phyloP scores from a whole-genome alignment of 116 monocot species.

The Papilionanthe hybrid region DNA sequence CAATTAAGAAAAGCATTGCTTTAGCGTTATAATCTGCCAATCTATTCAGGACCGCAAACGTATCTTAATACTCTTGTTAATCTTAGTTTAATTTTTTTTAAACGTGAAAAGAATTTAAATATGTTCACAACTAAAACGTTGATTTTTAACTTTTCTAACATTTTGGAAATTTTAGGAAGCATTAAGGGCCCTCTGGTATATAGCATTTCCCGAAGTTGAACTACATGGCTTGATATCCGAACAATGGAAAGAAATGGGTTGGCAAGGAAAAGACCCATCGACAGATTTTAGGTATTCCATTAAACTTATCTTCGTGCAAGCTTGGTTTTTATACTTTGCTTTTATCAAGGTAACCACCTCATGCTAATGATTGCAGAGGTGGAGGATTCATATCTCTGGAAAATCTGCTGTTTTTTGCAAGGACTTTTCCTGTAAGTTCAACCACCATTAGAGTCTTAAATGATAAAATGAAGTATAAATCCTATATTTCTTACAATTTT shows the following conservation, averaged over 20 bases:
- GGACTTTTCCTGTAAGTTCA: conserved; percentile 65
- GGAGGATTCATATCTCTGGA: conserved; percentile 98
- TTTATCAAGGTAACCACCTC: conserved; percentile 5
- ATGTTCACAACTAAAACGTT: too few relatives aligned
- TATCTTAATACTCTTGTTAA: too few relatives aligned
- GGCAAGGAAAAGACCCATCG: conserved; percentile 53
- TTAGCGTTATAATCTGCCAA: too few relatives aligned
- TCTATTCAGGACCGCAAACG: too few relatives aligned
- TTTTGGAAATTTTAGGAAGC: conserved; percentile 57
- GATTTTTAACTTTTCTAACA: neutral
- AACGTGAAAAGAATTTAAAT: too few relatives aligned
- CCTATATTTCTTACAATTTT: too few relatives aligned
- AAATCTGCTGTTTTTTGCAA: conserved; percentile 86
- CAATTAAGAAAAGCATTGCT: too few relatives aligned
- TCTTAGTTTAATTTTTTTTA: too few relatives aligned
- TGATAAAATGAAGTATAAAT: too few relatives aligned
- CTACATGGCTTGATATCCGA: conserved; percentile 76
- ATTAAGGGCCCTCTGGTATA: conserved; percentile 65
- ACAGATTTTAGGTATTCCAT: conserved; percentile 66
- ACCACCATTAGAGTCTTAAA: neutral
- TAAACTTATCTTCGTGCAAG: neutral
- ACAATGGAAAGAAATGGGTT: conserved; percentile 99
- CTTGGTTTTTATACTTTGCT: neutral
- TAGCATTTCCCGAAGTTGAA: conserved; percentile 74
- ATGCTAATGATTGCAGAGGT: conserved; percentile 49